phyloP scores from a whole-genome alignment of 768 basidiomycete species.

The Suillus discolor region DNA sequence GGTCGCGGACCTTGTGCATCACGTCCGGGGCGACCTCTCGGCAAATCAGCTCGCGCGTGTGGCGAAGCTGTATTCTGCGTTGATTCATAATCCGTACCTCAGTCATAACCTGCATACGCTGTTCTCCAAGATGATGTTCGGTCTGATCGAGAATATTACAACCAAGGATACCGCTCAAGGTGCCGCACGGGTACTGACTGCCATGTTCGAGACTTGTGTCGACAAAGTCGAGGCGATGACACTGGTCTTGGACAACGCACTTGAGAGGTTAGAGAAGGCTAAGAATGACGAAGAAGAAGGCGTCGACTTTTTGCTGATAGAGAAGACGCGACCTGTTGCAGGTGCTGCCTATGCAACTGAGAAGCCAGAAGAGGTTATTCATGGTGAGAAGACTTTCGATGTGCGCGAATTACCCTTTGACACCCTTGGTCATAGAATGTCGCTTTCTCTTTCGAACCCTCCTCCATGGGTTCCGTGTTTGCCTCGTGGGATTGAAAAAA shows the following conservation, averaged over 20 bases:
- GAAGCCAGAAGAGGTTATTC: slow-evolving; percentile 78
- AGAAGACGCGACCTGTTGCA: slow-evolving; percentile 83
- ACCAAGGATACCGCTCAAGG: slow-evolving; percentile 72
- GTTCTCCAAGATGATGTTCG: slow-evolving; percentile 91
- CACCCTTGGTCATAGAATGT: slow-evolving; percentile 57
- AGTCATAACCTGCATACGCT: slow-evolving; percentile 82
- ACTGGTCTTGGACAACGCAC: slow-evolving; percentile 50
- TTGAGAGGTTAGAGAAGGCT: slow-evolving; percentile 49
- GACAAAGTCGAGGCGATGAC: slow-evolving; percentile 85
- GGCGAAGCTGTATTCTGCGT: slow-evolving; percentile 82
- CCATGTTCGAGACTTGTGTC: slow-evolving; percentile 81
- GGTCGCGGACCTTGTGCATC: slow-evolving; percentile 92
- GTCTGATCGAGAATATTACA: slow-evolving; percentile 80
- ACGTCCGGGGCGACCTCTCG: slow-evolving; percentile 81
- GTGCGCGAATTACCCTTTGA: not conserved
- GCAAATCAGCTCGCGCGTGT: slow-evolving; percentile 75
- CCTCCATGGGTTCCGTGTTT: slow-evolving; percentile 84
- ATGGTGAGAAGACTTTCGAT: slow-evolving; percentile 52
- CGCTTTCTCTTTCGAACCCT: slow-evolving; percentile 86
- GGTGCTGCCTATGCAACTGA: slow-evolving; percentile 78
- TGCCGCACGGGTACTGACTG: slow-evolving; percentile 66
- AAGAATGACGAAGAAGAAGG: slow-evolving; percentile 41
- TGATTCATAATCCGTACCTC: slow-evolving; percentile 87
- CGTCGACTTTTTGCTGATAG: slow-evolving; percentile 69
- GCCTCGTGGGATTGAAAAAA: slow-evolving; percentile 75